phyloP scores from a whole-genome alignment of 768 basidiomycete genomes.

The Xerocomellus intermedius region DNA sequence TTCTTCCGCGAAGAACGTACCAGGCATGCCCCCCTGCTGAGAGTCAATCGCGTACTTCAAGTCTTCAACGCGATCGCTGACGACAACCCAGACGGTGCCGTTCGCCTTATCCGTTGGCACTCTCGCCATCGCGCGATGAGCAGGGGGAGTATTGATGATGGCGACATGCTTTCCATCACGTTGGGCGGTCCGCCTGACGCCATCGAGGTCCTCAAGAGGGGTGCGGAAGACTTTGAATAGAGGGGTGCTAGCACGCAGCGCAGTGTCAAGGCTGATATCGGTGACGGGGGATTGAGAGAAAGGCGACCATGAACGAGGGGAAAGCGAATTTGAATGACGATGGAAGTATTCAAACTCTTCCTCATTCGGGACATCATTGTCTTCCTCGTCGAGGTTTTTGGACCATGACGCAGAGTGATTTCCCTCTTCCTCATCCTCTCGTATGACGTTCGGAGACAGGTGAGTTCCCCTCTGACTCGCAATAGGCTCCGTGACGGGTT shows the following conservation, averaged over 20 bases:
- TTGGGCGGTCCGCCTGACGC: constrained; percentile 25
- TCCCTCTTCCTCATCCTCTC: constrained; percentile 14
- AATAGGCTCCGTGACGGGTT: constrained; percentile 26
- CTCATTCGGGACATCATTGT: constrained; percentile 1
- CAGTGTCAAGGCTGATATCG: constrained; percentile 26
- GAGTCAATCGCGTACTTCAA: constrained; percentile 33
- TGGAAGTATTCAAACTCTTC: constrained; percentile 14
- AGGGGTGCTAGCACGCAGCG: constrained; percentile 31
- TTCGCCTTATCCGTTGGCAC: constrained; percentile 17
- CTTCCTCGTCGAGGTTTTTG: constrained; percentile 6
- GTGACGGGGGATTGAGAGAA: constrained; percentile 25
- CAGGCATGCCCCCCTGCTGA: constrained; percentile 33
- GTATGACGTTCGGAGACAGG: constrained; percentile 1
- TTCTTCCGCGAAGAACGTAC: constrained; percentile 25
- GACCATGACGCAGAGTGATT: constrained; percentile 8
- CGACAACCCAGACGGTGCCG: constrained; percentile 31
- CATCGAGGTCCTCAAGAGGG: constrained; percentile 27
- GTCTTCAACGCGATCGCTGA: constrained; percentile 34
- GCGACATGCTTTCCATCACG: constrained; percentile 34
- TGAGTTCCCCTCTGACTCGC: background rate
- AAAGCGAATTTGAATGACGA: constrained; percentile 17
- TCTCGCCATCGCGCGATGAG: constrained; percentile 22
- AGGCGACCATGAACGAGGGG: constrained; percentile 28
- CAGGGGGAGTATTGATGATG: constrained; percentile 25
- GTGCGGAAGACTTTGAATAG: constrained; percentile 35